Percentiles rank a stretch among this genome's conserved stretches.
phyloP scores from a whole-genome alignment of 768 basidiomycete species.

The Cystobasidium ongulense region DNA sequence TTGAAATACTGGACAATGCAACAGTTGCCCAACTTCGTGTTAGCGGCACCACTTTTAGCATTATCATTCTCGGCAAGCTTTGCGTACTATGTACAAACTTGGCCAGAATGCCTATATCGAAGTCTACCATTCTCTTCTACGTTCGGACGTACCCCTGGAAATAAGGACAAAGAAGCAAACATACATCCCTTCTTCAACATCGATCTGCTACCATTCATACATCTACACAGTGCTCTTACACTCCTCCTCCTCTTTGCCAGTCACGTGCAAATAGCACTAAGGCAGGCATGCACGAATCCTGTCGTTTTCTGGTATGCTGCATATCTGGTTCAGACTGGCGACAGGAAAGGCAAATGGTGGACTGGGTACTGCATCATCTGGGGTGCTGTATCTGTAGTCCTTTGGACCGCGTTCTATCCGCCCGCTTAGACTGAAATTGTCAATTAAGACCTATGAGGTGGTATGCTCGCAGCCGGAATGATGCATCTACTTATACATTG shows the following conservation, averaged over 20 bases:
- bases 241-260: conserved; percentile 64
- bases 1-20: conserved; percentile 72
- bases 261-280: conserved; percentile 78
- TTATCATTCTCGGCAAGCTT: conserved; percentile 49
- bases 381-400: conserved; percentile 59
- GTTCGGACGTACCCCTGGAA: not conserved
- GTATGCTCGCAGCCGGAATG: too few relatives aligned
- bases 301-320: conserved; percentile 70
- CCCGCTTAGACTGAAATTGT: conserved; percentile 79
- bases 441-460: too few relatives aligned
- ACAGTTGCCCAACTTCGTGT: conserved; percentile 80
- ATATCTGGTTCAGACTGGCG: conserved; percentile 51
- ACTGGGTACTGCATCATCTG: conserved; percentile 70
- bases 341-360: conserved; percentile 55
- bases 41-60: conserved; percentile 63
- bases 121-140: not conserved
- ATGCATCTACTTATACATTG: too few relatives aligned
- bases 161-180: not conserved
- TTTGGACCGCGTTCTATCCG: conserved; percentile 80
- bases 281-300: conserved; percentile 67
- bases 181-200: conserved; percentile 48
- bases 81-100: conserved; percentile 36
- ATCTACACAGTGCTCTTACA: conserved; percentile 57
- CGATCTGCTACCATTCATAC: conserved; percentile 64
- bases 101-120: not conserved